Evolutionary conservation across 1,284 basidiomycete species (phyloP), one percentile per base, ranked within the genome.

Genomic region (Ceraceosorus bombacis): DNA sequence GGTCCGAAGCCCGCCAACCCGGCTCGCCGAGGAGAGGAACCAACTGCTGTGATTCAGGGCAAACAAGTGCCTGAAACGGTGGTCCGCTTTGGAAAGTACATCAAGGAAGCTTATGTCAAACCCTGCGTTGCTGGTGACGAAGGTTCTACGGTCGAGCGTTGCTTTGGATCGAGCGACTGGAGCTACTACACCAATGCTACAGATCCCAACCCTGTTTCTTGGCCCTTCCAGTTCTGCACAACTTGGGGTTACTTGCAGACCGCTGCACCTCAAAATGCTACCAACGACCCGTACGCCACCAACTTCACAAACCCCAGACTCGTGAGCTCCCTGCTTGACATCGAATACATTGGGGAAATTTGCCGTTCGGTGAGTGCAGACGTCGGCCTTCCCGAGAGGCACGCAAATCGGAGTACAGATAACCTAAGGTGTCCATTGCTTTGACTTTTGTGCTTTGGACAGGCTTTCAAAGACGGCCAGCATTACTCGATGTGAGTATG

Each of bases 221-320:
- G 43, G 43, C 9, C 43, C 10, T 46, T 55, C 37, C 68, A 72
- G 51, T 63, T 79, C 60, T 95, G 90, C 80, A 92, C 88, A 0
- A 85, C 93, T 73, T 96, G 92, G 91, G 93, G 92, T 1, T 96
- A 91, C 78, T 92, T 94, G 76, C 75, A 77, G 60, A 65, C 64
- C 59, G 69, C 66, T 0, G 27, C 27, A 27, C 66, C 68, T 1
- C 60, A 67, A 39, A 40, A 63, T 13, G 61, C 69, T 0, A 17
- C 60, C 53, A 39, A 49, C 55, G 2, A 63, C 48, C n/a, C 61
- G 54, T 55, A 41, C 57, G 66, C 59, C 57, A 64, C 54, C 56
- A 13, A 58, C 43, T 43, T 63, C 10, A 61, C 65, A 0, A 69
- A 66, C 0, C 71, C 88, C 37, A 82, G 85, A 27, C 85, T 93